Evolutionary conservation across 257 asterid genomes (phyloP).

Genomic region (Solanum habrochaites): DNA sequence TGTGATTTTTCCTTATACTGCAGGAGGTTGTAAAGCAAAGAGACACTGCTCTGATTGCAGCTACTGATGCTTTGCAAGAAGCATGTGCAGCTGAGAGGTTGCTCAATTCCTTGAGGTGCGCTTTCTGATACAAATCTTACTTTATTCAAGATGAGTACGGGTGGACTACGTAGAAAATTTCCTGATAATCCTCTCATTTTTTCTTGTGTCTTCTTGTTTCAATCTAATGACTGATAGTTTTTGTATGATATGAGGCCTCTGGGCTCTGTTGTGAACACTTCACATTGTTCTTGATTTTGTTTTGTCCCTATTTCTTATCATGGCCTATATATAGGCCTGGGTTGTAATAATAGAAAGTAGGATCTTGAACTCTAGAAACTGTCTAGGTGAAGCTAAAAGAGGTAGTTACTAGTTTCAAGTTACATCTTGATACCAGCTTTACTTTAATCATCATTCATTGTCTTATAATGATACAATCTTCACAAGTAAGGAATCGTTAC

Average conservation of each 20-base stretch:
- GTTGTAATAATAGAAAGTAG: neutral
- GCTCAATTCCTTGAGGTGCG: conserved; percentile 65
- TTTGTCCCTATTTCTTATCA: neutral
- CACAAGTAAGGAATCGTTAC: neutral
- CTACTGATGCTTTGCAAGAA: conserved; percentile 70
- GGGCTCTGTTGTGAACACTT: neutral
- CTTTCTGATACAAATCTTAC: neutral
- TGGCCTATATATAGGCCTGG: neutral
- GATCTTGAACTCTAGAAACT: neutral
- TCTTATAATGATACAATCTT: neutral
- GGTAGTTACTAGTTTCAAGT: neutral
- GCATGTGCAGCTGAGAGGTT: conserved; percentile 72
- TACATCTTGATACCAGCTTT: neutral
- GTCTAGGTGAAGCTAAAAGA: neutral
- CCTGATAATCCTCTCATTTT: neutral
- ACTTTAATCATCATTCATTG: neutral
- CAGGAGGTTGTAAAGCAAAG: conserved; percentile 60
- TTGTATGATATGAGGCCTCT: neutral
- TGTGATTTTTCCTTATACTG: neutral
- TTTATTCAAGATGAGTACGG: neutral
- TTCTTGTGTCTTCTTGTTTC: neutral
- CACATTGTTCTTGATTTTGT: neutral
- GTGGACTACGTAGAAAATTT: neutral
- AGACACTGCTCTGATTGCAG: conserved; percentile 50
- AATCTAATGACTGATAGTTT: neutral